phyloP scores from a whole-genome alignment of 768 basidiomycete genomes.

The Leccinum incarnatum region DNA sequence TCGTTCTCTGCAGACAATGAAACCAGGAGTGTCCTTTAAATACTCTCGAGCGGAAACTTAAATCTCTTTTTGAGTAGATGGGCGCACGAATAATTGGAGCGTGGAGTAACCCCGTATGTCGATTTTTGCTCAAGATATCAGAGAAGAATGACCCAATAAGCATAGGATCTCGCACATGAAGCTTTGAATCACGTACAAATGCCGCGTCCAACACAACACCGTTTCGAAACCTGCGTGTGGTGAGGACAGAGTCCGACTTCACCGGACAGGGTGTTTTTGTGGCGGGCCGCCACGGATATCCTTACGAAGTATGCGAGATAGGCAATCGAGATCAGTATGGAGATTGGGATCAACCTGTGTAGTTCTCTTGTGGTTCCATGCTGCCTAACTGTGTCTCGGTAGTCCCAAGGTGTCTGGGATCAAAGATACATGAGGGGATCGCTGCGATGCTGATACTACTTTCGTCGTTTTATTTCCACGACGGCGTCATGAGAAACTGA shows the following conservation, averaged over 20 bases:
- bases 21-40: neutral
- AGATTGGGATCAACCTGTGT: neutral
- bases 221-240: neutral
- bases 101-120: neutral
- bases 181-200: neutral
- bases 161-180: slow-evolving; percentile 7
- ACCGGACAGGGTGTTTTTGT: no score
- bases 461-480: slow-evolving; percentile 14
- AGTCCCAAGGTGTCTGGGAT: slow-evolving; percentile 2
- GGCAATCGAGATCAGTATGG: neutral
- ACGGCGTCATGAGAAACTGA: no score
- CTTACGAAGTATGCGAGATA: neutral
- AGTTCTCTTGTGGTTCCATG: neutral
- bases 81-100: neutral
- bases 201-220: neutral
- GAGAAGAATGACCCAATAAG: neutral
- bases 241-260: neutral
- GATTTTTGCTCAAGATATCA: neutral
- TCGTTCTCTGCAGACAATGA: slow-evolving; percentile 1
- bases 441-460: neutral
- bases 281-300: no score
- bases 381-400: neutral
- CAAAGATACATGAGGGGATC: neutral
- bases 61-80: neutral
- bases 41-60: neutral